These are phyloP conservation scores for Begonia fuchsioides DNA, from an alignment of 306 rosid genomes.

Conservation along the genomic window DNA sequence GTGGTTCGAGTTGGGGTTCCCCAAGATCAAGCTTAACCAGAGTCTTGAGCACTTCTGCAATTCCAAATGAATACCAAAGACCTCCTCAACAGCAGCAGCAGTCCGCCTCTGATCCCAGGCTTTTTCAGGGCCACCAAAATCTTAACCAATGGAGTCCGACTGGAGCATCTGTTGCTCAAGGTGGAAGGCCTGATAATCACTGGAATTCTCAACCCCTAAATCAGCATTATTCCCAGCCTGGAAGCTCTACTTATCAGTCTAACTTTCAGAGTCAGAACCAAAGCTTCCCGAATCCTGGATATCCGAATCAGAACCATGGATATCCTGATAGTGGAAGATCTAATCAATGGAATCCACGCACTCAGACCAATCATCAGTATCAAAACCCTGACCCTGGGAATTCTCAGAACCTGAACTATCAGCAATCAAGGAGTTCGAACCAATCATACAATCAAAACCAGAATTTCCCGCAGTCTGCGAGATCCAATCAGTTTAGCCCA, in stretches of 20 bases:
- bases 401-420: conserved; percentile 22
- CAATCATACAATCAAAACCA: conserved; percentile 24
- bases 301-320: conserved; percentile 16
- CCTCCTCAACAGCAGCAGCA: conserved; percentile 16
- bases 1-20: conserved; percentile 5
- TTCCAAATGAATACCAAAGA: conserved; percentile 31
- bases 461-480: conserved; percentile 9
- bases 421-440: conserved; percentile 11
- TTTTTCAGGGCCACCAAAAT: conserved; percentile 8
- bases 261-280: conserved; percentile 17
- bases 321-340: conserved; percentile 14
- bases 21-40: conserved; percentile 6
- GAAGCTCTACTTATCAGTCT: conserved; percentile 8
- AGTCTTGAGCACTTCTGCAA: conserved; percentile 38
- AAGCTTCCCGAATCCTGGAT: conserved; percentile 7
- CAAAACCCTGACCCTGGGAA: conserved; percentile 12
- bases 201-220: conserved; percentile 20
- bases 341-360: conserved; percentile 18
- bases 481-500: conserved; percentile 20
- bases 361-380: conserved; percentile 7
- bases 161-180: conserved; percentile 10
- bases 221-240: conserved; percentile 8
- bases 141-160: conserved; percentile 21
- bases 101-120: conserved; percentile 27
- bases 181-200: conserved; percentile 12